Evolutionary conservation across 768 basidiomycete genomes (phyloP), one percentile per base, ranked within the genome.

Genomic region (Auricularia sp.): DNA sequence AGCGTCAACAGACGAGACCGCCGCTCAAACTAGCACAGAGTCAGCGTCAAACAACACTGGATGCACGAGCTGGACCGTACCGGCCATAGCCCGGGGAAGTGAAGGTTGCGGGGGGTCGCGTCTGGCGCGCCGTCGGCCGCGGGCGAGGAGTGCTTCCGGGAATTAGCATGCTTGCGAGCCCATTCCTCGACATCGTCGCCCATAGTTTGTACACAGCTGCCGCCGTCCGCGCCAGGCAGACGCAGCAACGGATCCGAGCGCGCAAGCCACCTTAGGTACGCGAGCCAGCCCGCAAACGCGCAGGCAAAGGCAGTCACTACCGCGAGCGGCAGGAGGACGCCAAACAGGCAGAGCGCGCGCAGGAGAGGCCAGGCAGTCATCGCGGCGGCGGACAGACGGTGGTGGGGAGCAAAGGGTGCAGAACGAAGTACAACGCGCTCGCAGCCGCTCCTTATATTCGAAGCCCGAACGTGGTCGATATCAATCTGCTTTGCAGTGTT

Each of bases 1-100:
- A 92, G 78, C 0, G 91, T 90, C 63, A 92, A 78, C 1, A 96
- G 82, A 6, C 56, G 56, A 21, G 34, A 59, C 42, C 93, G 85
- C 51, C 85, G 80, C 66, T 89, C 90, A 84, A 86, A 89, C 90
- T 92, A 64, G 4, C 12, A 29, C 56, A 60, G 59, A 8, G 23
- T 58, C 59, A 34, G 42, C 43, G 8, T 23, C 8, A 33, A 8
- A 59, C 34, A n/a, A 23, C 8, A 18, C 5, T 14, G 23, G 2
- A 34, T 21, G 56, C 29, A 10, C 14, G 10, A 1, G 34, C 18
- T 23, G 21, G 34, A 14, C 4, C 56, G 56, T 29, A 59, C 56
- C 14, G 56, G 56, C 23, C 34, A 59, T 21, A 59, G 56, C 29
- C 56, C 56, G 14, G 56, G 56, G 34, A 59, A 35, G 56, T 35